Percentiles rank a stretch among this genome's conserved stretches.
These are phyloP conservation scores for Metschnikowia koreensis DNA, from an alignment of 805 yeast species.

Conservation along the genomic window DNA sequence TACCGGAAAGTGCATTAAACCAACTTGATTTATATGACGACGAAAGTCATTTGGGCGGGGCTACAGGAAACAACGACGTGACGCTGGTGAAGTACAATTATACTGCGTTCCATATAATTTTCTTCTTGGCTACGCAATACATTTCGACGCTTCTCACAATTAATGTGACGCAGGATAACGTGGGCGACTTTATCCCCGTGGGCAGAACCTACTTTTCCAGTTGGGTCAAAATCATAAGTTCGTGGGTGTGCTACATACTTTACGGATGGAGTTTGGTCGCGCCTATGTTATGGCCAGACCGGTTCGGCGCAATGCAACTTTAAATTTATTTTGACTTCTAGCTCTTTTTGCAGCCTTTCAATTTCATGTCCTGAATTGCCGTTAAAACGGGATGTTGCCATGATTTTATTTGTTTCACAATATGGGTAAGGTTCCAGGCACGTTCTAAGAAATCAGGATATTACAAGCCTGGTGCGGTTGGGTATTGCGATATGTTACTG, in stretches of 20 bases:
- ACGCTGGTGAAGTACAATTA: conserved; percentile 76
- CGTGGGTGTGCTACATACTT: conserved; percentile 85
- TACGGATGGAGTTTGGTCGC: conserved; percentile 92
- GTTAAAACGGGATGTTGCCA: too few species aligned
- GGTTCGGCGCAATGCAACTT: conserved; percentile 46
- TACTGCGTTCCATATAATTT: conserved; percentile 83
- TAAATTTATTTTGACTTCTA: neutral
- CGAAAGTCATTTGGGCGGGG: conserved; percentile 30
- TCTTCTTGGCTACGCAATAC: conserved; percentile 95
- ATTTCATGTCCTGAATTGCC: too few species aligned
- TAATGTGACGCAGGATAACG: conserved; percentile 79
- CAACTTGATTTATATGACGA: conserved; percentile 64
- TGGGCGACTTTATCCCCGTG: conserved; percentile 91
- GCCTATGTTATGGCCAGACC: conserved; percentile 85
- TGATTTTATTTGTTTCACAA: too few species aligned
- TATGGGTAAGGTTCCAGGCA: too few species aligned
- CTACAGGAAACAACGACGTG: conserved; percentile 50
- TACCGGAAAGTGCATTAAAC: conserved; percentile 86
- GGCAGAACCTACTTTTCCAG: conserved; percentile 95
- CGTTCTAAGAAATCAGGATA: too few species aligned
- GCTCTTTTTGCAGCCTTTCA: too few species aligned
- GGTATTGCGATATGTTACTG: too few species aligned
- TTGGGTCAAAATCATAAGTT: conserved; percentile 89
- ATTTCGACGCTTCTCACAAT: conserved; percentile 90
- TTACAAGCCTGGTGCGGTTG: too few species aligned